Evolutionary conservation across 2,329 filamentous ascomycete genomes (phyloP).

Genomic region (Cladophialophora immunda): DNA sequence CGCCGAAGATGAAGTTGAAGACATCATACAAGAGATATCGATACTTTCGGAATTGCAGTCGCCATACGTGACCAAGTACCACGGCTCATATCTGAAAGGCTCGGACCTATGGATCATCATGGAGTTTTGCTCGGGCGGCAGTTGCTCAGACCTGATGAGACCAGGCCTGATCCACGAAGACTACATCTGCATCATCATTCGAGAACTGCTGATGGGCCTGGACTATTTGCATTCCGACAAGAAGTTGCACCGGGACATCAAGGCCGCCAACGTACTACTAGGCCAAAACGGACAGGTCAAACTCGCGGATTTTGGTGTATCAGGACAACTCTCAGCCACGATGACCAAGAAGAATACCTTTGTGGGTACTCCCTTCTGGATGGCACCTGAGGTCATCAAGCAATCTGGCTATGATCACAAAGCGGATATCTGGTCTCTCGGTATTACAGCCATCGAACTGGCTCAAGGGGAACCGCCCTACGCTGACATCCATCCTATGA

Average conservation of each 20-base stretch:
- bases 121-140: conserved; percentile 98
- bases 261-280: conserved; percentile 93
- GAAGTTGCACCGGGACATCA: conserved; percentile 96
- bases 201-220: conserved; percentile 86
- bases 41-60: conserved; percentile 96
- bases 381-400: conserved; percentile 98
- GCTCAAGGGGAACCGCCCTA: conserved; percentile 94
- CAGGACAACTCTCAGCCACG: conserved; percentile 92
- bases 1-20: conserved; percentile 98
- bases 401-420: conserved; percentile 98
- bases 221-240: conserved; percentile 95
- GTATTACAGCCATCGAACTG: conserved; percentile 91
- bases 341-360: conserved; percentile 99
- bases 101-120: conserved; percentile 99
- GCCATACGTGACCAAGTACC: conserved; percentile 96
- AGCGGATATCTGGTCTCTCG: conserved; percentile 96
- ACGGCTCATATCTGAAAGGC: conserved; percentile 94
- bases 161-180: conserved; percentile 90
- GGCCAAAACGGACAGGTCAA: conserved; percentile 94
- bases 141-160: conserved; percentile 95
- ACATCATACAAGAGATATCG: conserved; percentile 98
- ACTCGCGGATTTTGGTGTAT: conserved; percentile 95
- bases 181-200: conserved; percentile 94
- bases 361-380: conserved; percentile 98
- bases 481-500: conserved; percentile 97